These are phyloP conservation scores for Camelina laxa DNA, from an alignment of 345 rosid genomes.

Conservation along the genomic window DNA sequence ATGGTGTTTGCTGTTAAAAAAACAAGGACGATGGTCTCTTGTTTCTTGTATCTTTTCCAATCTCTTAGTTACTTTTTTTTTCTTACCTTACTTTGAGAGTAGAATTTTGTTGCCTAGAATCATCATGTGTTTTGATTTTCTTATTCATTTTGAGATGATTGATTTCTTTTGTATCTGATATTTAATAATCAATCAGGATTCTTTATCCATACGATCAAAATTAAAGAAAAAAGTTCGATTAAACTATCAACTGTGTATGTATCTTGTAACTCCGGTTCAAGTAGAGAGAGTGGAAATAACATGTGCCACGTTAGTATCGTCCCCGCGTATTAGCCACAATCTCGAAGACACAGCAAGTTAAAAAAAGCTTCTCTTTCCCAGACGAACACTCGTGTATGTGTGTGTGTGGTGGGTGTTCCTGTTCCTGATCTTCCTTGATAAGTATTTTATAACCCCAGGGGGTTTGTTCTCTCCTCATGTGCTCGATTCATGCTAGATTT, in stretches of 20 bases:
- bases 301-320: neutral
- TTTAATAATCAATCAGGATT: neutral
- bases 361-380: conserved; percentile 2
- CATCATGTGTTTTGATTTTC: conserved; percentile 2
- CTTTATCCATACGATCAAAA: neutral
- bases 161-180: conserved; percentile 5
- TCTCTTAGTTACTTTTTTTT: neutral
- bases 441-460: too few relatives aligned
- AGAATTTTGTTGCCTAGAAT: conserved; percentile 8
- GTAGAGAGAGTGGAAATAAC: too few relatives aligned
- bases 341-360: neutral
- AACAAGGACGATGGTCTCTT: conserved; percentile 9
- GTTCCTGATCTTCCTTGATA: conserved; percentile 13
- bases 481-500: conserved; percentile 44
- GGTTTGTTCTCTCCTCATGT: conserved; percentile 37
- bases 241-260: too few relatives aligned
- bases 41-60: neutral
- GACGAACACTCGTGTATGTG: conserved; percentile 8
- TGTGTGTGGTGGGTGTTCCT: conserved; percentile 36
- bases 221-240: too few relatives aligned
- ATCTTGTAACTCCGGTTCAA: too few relatives aligned
- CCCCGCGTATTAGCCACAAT: conserved; percentile 8
- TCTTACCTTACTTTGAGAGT: neutral
- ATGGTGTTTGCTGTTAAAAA: conserved; percentile 57
- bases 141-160: conserved; percentile 20